These are phyloP conservation scores for Penicillium roqueforti DNA, from an alignment of 495 filamentous ascomycete species.

Conservation along the genomic window DNA sequence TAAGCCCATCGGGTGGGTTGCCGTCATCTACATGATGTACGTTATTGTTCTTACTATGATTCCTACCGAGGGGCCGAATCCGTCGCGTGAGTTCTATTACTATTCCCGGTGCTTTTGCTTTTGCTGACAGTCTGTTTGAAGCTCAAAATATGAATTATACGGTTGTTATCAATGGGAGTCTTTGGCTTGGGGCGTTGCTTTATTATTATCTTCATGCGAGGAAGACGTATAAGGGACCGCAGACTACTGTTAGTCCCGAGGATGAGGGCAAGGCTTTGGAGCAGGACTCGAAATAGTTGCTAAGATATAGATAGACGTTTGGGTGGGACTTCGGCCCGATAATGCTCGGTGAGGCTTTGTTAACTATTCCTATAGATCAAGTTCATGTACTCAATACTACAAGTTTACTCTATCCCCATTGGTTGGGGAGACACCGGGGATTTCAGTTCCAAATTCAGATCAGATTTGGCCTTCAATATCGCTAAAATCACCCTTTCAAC, in stretches of 20 bases:
- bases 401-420: not conserved
- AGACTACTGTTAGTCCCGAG: slow-evolving; percentile 52
- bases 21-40: slow-evolving; percentile 50
- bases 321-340: not conserved
- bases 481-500: not conserved
- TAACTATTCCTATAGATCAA: not conserved
- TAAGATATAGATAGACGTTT: not conserved
- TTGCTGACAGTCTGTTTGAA: slow-evolving; percentile 19
- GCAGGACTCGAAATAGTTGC: not conserved
- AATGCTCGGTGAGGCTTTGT: not conserved
- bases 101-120: not conserved
- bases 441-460: no score
- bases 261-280: slow-evolving; percentile 19
- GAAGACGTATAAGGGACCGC: slow-evolving; percentile 71
- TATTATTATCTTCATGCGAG: slow-evolving; percentile 63
- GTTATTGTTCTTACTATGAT: slow-evolving; percentile 52
- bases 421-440: not conserved
- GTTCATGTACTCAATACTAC: not conserved
- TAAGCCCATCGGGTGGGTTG: slow-evolving; percentile 53
- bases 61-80: slow-evolving; percentile 50
- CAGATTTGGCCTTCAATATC: slow-evolving; percentile 4
- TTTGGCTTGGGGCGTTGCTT: slow-evolving; percentile 56
- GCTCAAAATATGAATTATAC: slow-evolving; percentile 61
- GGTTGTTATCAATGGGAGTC: slow-evolving; percentile 56
- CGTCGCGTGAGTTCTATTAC: slow-evolving; percentile 24